Conservation (phyloP, 1,284 basidiomycete species). For the Puccinia coronata region DNA sequence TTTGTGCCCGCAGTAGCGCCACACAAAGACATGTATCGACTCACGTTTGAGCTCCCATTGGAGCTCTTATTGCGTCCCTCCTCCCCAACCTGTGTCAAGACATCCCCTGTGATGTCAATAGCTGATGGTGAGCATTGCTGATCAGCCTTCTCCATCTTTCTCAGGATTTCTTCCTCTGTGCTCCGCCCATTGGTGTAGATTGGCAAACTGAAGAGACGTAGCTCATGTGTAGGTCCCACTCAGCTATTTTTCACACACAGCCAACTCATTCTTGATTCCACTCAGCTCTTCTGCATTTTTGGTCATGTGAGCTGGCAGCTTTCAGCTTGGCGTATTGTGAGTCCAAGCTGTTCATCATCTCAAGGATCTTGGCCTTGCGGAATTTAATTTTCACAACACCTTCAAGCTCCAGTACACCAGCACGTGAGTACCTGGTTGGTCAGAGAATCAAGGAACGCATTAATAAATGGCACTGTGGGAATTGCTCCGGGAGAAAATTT, state of each 20-base stretch:
- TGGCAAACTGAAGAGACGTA: slow-evolving; percentile 89
- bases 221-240: slow-evolving; percentile 89
- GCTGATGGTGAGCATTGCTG: not conserved
- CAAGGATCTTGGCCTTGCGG: slow-evolving; percentile 78
- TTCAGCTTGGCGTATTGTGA: slow-evolving; percentile 78
- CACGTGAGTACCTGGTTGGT: slow-evolving; percentile 66
- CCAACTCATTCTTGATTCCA: slow-evolving; percentile 68
- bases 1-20: slow-evolving; percentile 91
- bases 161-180: slow-evolving; percentile 64
- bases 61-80: slow-evolving; percentile 21
- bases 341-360: slow-evolving; percentile 93
- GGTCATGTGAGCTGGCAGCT: slow-evolving; percentile 69
- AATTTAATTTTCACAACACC: slow-evolving; percentile 86
- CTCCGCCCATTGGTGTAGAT: slow-evolving; percentile 84
- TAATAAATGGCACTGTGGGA: not conserved
- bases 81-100: not conserved
- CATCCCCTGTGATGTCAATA: not conserved
- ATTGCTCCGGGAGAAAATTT: not conserved
- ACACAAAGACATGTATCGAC: slow-evolving; percentile 97
- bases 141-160: slow-evolving; percentile 15
- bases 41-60: slow-evolving; percentile 80
- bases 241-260: slow-evolving; percentile 77
- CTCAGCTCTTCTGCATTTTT: slow-evolving; percentile 65
- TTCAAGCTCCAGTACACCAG: slow-evolving; percentile 96
- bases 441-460: slow-evolving; percentile 28